Percentiles rank a stretch among this genome's conserved stretches.
Evolutionary conservation across 208 protist species (phyloP).

Genomic region (Trypanosomatidae sp.): DNA sequence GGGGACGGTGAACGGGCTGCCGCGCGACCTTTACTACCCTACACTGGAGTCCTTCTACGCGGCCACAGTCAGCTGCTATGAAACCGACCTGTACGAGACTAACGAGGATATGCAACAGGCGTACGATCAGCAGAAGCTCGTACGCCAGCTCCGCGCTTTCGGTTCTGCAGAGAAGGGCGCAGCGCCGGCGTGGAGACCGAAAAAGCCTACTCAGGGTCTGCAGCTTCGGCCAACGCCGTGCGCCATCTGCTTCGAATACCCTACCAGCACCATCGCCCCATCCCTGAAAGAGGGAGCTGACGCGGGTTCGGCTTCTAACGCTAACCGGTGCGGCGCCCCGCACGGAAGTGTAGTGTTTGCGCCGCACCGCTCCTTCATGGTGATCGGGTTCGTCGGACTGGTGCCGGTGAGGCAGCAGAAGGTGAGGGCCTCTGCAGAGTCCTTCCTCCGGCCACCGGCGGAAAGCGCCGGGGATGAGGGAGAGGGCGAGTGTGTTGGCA

Average conservation of each 20-base stretch:
- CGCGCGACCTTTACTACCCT: slow-evolving; percentile 28
- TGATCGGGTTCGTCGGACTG: slow-evolving; percentile 23
- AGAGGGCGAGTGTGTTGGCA: neutral
- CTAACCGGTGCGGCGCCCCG: slow-evolving; percentile 7
- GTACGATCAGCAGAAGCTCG: neutral
- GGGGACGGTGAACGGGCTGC: slow-evolving; percentile 16
- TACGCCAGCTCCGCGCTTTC: neutral
- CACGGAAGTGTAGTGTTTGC: slow-evolving; percentile 20
- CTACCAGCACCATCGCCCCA: slow-evolving; percentile 19
- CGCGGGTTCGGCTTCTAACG: neutral
- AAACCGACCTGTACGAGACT: slow-evolving; percentile 39
- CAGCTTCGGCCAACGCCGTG: slow-evolving; percentile 36
- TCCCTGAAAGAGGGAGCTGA: slow-evolving; percentile 19
- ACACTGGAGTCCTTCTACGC: slow-evolving; percentile 39
- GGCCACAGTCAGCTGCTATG: slow-evolving; percentile 34
- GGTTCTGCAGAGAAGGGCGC: neutral
- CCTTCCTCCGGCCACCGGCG: slow-evolving; percentile 9
- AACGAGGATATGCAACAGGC: slow-evolving; percentile 35
- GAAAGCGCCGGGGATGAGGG: slow-evolving; percentile 4
- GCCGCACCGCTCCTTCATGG: slow-evolving; percentile 15
- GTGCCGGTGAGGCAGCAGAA: slow-evolving; percentile 13
- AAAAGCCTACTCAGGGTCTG: neutral
- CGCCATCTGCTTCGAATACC: slow-evolving; percentile 43
- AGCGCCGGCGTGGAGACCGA: neutral
- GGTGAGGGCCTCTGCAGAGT: neutral